Base-by-base conservation (phyloP, 805 yeast genomes). In the Wilhelminamyces savonicus region DNA sequence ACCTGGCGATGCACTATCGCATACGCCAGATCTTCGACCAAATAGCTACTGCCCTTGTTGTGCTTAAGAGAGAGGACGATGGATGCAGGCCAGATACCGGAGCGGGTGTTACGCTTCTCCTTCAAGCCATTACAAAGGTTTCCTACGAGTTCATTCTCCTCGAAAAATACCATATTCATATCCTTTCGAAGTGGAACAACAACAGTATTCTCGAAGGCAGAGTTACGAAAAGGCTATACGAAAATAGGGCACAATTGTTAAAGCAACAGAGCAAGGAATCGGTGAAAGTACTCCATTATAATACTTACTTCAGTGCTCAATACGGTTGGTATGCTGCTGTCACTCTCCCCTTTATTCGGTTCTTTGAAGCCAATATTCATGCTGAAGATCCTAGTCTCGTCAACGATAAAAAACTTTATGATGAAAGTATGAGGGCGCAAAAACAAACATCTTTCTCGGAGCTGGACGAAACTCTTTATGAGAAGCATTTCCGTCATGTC, bases 91-190 rank as follows among this genome's bases (percentile, higher is more conserved):
- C 44, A 21, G 47, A 31, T 18, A 8, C 19, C 19, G 15, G 38
- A 39, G 5, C 34, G 26, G 3, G 40, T n/a, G 13, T 23, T 13
- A 21, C 41, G 21, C 37, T 47, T 14, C 35, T 63, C 5, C 23
- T 63, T n/a, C 62, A 55, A 33, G 29, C 50, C 3, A 40, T 62
- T 8, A 47, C 56, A 4, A 61, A 59, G 34, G 55, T 56, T 3
- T 50, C 65, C 1, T 54, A 54, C 29, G 71, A 65, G 32, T 65
- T 44, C 31, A 49, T 59, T 27, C 40, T 63, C 14, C 46, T 65
- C 31, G 71, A 65, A 27, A 57, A 50, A 28, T 65, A 64, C 36
- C 52, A 46, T 27, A 48, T 64, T 16, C 65, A 64, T 21, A 54
- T 62, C 10, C 39, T 61, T 21, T 35, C 52, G 11, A 62, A 62